Evolutionary conservation across 768 basidiomycete species (phyloP).

Genomic region (Sporobolomyces phaffii): DNA sequence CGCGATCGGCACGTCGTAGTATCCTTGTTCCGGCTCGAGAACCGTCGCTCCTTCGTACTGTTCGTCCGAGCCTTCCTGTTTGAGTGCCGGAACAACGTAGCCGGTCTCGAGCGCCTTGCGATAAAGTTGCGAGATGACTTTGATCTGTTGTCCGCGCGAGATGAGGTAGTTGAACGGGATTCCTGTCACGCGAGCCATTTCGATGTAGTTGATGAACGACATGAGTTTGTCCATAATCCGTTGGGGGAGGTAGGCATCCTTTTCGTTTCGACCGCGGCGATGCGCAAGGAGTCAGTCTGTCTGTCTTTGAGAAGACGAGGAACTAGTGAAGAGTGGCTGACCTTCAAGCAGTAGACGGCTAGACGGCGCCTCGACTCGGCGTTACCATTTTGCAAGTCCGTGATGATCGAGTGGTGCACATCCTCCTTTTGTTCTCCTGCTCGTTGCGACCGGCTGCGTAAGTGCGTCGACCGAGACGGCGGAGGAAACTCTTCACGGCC

Average conservation of each 20-base stretch:
- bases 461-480: neutral
- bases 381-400: constrained; percentile 93
- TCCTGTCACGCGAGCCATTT: constrained; percentile 99
- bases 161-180: constrained; percentile 96
- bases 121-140: constrained; percentile 91
- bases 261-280: neutral
- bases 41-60: constrained; percentile 99
- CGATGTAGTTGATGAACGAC: constrained; percentile 97
- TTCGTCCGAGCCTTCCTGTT: constrained; percentile 87
- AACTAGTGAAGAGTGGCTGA: constrained; percentile 42
- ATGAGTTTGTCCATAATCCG: constrained; percentile 92
- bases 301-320: too few species aligned
- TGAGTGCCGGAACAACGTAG: constrained; percentile 78
- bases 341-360: constrained; percentile 97
- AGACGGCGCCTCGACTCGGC: constrained; percentile 84
- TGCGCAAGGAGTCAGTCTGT: neutral
- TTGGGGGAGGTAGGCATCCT: constrained; percentile 99
- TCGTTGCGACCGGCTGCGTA: too few species aligned
- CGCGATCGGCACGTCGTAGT: constrained; percentile 92
- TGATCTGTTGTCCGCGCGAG: constrained; percentile 93
- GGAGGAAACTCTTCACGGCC: neutral
- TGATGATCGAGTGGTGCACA: constrained; percentile 96
- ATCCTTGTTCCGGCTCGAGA: constrained; percentile 92
- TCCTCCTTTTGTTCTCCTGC: constrained; percentile 95
- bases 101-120: constrained; percentile 86